Conservation (phyloP, 202 grass and related monocot genomes). For the Schoenoplectus tabernaemontani region DNA sequence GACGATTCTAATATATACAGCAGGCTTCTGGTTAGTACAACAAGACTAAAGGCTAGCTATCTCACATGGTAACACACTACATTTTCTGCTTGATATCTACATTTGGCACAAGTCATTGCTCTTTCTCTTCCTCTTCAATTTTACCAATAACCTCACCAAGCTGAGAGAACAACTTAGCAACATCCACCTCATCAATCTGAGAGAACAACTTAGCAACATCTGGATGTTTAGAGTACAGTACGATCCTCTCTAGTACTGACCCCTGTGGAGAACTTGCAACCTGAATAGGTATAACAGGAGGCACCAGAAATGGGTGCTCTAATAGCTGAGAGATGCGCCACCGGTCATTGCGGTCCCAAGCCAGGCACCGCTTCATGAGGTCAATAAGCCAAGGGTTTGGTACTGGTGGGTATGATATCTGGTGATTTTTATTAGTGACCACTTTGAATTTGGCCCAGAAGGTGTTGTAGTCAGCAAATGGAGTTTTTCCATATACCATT, state of each 20-base stretch:
- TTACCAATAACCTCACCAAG: constrained; percentile 36
- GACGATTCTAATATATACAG: constrained; percentile 3
- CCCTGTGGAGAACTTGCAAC: constrained; percentile 22
- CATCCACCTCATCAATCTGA: constrained; percentile 31
- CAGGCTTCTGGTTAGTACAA: constrained; percentile 18
- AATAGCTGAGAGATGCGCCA: constrained; percentile 84
- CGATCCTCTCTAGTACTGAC: constrained; percentile 39
- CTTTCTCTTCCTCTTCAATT: constrained; percentile 31
- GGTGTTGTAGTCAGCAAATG: constrained; percentile 72
- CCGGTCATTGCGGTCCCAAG: constrained; percentile 67
- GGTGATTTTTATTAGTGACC: constrained; percentile 66
- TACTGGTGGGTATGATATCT: constrained; percentile 54
- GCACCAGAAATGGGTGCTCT: constrained; percentile 74
- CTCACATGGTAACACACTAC: not conserved
- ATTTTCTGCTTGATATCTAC: constrained; percentile 13
- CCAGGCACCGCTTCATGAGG: constrained; percentile 70
- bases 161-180: constrained; percentile 31
- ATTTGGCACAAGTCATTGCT: not conserved
- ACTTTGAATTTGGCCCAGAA: constrained; percentile 89
- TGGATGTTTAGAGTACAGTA: constrained; percentile 38
- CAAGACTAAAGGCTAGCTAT: not conserved
- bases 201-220: constrained; percentile 35
- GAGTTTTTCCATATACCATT: constrained; percentile 98
- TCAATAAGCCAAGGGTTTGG: constrained; percentile 87
- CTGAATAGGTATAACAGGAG: constrained; percentile 30